Evolutionary conservation across 2,329 filamentous ascomycete genomes (phyloP), one percentile per base, ranked within the genome.

Genomic region (Pseudogymnoascus pannorum): DNA sequence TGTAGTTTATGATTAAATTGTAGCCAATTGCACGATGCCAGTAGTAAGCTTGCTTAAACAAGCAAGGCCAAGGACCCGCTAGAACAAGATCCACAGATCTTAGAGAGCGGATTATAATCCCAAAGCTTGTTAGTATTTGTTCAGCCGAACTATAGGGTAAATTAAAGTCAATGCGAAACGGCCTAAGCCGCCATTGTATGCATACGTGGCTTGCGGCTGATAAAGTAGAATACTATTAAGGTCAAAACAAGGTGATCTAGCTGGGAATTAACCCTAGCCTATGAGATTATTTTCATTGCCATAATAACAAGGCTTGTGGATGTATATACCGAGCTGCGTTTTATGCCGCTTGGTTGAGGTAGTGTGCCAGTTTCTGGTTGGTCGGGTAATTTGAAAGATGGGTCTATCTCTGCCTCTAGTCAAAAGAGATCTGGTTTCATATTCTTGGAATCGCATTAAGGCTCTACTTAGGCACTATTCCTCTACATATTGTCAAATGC

Each of bases 251-350:
- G 40, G 40, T 44, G 40, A 14, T 9, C 40, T 44, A 44, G 40
- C n/a, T 44, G 40, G 3, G 5, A 7, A 63, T 70, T 29, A 61
- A 72, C 2, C 74, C 72, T 36, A 68, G 59, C 31, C 70, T 75
- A 29, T 68, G 12, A 44, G 40, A 5, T 3, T 44, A 5, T 20
- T 44, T 20, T 12, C 14, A 44, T 44, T 44, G 24, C 11, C 18
- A 42, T 42, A n/a, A n/a, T n/a, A n/a, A n/a, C 4, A 2, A 14
- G 18, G 11, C 40, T 24, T 14, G 20, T 44, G 12, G 20, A 12
- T 44, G 22, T 44, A 44, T 44, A 42, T 42, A 14, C 40, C 20
- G 5, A 20, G 40, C 2, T n/a, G n/a, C 20, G 24, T 44, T 44
- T 44, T 24, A n/a, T n/a, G n/a, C n/a, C n/a, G n/a, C n/a, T 14